phyloP scores from a whole-genome alignment of 1,284 basidiomycete species.

The Kwoniella shivajii region DNA sequence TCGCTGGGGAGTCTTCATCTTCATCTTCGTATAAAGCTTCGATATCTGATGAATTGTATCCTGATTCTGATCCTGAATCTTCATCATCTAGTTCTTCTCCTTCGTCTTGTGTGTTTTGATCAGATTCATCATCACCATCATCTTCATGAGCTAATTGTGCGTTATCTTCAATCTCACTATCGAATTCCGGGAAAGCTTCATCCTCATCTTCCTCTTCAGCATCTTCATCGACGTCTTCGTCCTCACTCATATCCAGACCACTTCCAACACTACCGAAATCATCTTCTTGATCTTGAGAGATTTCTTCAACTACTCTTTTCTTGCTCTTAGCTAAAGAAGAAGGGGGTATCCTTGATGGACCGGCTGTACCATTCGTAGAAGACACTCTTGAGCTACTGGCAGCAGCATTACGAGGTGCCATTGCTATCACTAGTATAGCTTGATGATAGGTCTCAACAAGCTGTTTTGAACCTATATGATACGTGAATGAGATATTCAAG shows the following conservation, averaged over 20 bases:
- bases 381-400: constrained; percentile 24
- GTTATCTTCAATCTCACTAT: constrained; percentile 42
- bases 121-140: constrained; percentile 57
- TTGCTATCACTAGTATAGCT: no score
- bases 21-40: constrained; percentile 41
- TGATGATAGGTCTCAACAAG: not conserved
- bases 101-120: constrained; percentile 62
- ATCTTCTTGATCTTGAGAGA: constrained; percentile 27
- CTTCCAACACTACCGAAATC: constrained; percentile 39
- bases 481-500: not conserved
- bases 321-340: constrained; percentile 6
- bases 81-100: constrained; percentile 50
- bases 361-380: constrained; percentile 21
- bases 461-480: not conserved
- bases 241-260: constrained; percentile 42
- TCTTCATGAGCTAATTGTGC: constrained; percentile 30
- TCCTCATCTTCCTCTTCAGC: constrained; percentile 48
- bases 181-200: constrained; percentile 33
- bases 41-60: constrained; percentile 55
- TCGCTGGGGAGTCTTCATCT: constrained; percentile 12
- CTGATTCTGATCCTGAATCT: constrained; percentile 49
- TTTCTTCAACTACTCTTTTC: constrained; percentile 28
- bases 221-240: constrained; percentile 33
- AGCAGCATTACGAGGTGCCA: constrained; percentile 15
- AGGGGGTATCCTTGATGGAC: constrained; percentile 19